phyloP scores from a whole-genome alignment of 2,329 filamentous ascomycete species.

The Basipetospora chlamydospora region DNA sequence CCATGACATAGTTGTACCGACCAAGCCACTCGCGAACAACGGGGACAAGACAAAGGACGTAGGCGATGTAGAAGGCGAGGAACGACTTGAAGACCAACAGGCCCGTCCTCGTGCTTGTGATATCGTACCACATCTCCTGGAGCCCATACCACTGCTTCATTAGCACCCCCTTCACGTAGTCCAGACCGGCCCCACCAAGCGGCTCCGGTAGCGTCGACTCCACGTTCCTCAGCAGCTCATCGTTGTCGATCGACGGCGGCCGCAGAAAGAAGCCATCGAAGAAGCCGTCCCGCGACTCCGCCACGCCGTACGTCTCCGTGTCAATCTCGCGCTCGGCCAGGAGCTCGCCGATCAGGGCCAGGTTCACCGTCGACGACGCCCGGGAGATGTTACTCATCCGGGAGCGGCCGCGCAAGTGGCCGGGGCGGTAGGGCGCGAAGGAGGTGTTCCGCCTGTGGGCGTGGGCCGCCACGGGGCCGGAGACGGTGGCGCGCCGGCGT shows the following conservation, averaged over 20 bases:
- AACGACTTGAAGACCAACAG: conserved; percentile 38
- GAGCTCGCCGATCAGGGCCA: conserved; percentile 16
- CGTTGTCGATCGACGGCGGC: conserved; percentile 21
- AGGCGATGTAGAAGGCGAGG: conserved; percentile 40
- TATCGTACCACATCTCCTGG: conserved; percentile 18
- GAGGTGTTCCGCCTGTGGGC: background rate
- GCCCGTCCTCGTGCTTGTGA: conserved; percentile 34
- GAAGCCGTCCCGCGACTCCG: conserved; percentile 29
- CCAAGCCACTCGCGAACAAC: conserved; percentile 34
- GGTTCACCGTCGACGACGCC: conserved; percentile 1
- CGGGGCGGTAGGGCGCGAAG: background rate
- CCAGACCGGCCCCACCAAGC: conserved; percentile 30
- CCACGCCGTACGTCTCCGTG: conserved; percentile 26
- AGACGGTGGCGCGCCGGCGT: background rate
- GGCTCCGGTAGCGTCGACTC: conserved; percentile 29
- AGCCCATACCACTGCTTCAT: conserved; percentile 31
- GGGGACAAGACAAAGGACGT: conserved; percentile 39
- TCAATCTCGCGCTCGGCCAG: conserved; percentile 19
- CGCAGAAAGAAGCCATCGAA: conserved; percentile 34
- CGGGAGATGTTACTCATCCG: background rate
- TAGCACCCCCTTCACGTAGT: conserved; percentile 31
- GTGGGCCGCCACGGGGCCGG: background rate
- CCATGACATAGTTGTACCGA: conserved; percentile 39
- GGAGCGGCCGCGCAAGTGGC: background rate
- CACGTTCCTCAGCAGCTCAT: conserved; percentile 25